Evolutionary conservation across 2,329 filamentous ascomycete species (phyloP), one percentile per base, ranked within the genome.

Genomic region (Aspergillus sp.): DNA sequence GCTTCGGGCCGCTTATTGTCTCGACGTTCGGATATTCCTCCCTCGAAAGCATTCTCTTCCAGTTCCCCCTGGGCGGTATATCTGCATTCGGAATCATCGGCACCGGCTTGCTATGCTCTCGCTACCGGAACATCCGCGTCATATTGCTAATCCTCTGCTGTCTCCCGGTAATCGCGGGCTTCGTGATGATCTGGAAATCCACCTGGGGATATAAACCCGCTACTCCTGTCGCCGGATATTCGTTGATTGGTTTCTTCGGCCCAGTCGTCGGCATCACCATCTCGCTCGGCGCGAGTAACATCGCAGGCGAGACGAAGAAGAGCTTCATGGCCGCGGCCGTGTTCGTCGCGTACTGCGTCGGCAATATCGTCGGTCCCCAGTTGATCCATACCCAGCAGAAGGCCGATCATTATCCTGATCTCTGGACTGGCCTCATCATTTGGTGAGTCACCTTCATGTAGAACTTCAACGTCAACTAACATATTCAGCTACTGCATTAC

Each of bases 271-370:
- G 84, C 44, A 75, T 84, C n/a, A 80, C 82, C 3, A 84, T 86
- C 43, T 79, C 78, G 0, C 67, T 85, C 3, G 83, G 82, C 0
- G 84, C 84, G 79, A 83, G 84, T 11, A 92, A 92, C 62, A 87
- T 91, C 0, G 88, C 89, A 0, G 89, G 90, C 0, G 83, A 89
- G 23, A 91, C 89, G 0, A 92, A 92, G 76, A 91, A 91, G 78
- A 89, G 86, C 62, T 86, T 89, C 66, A 90, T 89, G 80, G 87
- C 89, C 0, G 86, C 86, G 0, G 86, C 86, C 0, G 87, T 90
- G 1, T 92, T 91, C 61, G 87, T 90, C 0, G 88, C 87, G 0
- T 91, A 91, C 67, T 90, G 87, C 55, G 85, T 91, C 6, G 84
- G 89, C 1, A 91, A 91, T 64, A 91, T 92, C 51, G 85, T 91